A percentile compares a stretch with the other conserved stretches of the same genome.
These are phyloP conservation scores for Stagonosporopsis vannaccii DNA, from an alignment of 2,329 filamentous ascomycete genomes.

Conservation along the genomic window DNA sequence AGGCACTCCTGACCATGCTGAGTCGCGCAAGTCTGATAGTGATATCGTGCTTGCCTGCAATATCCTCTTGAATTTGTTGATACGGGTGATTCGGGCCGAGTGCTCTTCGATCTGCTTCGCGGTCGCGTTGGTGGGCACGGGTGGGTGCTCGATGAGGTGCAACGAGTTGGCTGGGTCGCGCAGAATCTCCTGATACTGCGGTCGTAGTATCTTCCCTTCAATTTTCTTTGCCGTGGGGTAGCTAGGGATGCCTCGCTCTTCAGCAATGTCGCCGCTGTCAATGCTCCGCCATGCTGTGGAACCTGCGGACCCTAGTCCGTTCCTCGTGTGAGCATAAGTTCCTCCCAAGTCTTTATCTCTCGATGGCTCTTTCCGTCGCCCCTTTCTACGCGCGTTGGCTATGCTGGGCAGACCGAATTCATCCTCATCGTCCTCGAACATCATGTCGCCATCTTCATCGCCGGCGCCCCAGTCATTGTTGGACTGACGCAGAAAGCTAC, in stretches of 20 bases:
- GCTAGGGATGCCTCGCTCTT: conserved; percentile 80
- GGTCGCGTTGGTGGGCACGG: conserved; percentile 74
- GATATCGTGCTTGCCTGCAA: conserved; percentile 91
- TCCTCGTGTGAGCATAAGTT: conserved; percentile 26
- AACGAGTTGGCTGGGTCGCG: conserved; percentile 86
- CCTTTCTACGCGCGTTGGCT: conserved; percentile 84
- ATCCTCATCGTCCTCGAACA: conserved; percentile 87
- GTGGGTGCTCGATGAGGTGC: conserved; percentile 89
- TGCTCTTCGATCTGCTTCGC: conserved; percentile 86
- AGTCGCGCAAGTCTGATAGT: conserved; percentile 78
- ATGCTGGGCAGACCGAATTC: conserved; percentile 95
- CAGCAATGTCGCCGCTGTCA: conserved; percentile 92
- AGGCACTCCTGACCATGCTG: conserved; percentile 94
- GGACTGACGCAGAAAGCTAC: conserved; percentile 80
- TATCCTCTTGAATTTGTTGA: conserved; percentile 98
- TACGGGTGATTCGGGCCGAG: conserved; percentile 86
- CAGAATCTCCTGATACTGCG: conserved; percentile 97
- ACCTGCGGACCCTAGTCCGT: conserved; percentile 22
- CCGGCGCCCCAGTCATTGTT: conserved; percentile 83
- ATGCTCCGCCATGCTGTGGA: conserved; percentile 63
- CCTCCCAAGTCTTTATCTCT: conserved; percentile 56
- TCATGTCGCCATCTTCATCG: conserved; percentile 73
- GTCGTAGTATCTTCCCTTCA: conserved; percentile 93
- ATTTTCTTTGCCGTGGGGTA: conserved; percentile 90
- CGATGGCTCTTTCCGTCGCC: conserved; percentile 54